These are phyloP conservation scores for Gamsiella multidivaricata DNA, from an alignment of 192 early-diverging fungal species.

Conservation along the genomic window DNA sequence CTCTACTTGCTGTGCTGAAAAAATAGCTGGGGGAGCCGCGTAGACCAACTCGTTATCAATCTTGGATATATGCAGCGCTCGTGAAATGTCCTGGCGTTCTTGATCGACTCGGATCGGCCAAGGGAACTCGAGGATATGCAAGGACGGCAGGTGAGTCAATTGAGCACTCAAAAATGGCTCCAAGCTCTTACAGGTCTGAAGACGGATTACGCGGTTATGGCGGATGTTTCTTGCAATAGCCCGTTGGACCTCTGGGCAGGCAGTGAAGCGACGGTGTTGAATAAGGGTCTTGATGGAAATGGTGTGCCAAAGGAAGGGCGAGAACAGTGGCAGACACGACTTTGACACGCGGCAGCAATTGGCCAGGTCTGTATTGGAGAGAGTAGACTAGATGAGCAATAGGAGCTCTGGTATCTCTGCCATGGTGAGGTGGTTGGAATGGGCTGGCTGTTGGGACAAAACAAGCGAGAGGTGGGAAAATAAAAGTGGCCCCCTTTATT, in stretches of 20 bases:
- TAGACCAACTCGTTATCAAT: too few species aligned
- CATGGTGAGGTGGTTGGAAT: too few species aligned
- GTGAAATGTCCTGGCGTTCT: background rate
- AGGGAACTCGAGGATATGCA: conserved; percentile 8
- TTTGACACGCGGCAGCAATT: conserved; percentile 2
- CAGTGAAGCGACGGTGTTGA: conserved; percentile 17
- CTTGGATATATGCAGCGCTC: too few species aligned
- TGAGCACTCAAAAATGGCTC: conserved; percentile 5
- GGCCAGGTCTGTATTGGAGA: conserved; percentile 3
- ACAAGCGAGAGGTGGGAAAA: too few species aligned
- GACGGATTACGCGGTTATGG: background rate
- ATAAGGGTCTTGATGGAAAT: conserved; percentile 10
- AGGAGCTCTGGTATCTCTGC: conserved; percentile 1
- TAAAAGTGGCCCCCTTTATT: too few species aligned
- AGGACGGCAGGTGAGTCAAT: background rate
- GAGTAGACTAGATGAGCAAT: background rate
- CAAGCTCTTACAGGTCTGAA: conserved; percentile 15
- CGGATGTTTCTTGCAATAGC: background rate
- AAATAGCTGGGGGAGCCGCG: too few species aligned
- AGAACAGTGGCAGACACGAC: background rate
- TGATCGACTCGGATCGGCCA: background rate
- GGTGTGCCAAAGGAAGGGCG: conserved; percentile 11
- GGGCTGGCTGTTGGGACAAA: too few species aligned
- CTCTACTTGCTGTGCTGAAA: too few species aligned
- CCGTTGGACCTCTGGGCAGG: conserved; percentile 3